Base-by-base conservation (phyloP, 2,329 filamentous ascomycete genomes). In the Blastomyces gilchristii region DNA sequence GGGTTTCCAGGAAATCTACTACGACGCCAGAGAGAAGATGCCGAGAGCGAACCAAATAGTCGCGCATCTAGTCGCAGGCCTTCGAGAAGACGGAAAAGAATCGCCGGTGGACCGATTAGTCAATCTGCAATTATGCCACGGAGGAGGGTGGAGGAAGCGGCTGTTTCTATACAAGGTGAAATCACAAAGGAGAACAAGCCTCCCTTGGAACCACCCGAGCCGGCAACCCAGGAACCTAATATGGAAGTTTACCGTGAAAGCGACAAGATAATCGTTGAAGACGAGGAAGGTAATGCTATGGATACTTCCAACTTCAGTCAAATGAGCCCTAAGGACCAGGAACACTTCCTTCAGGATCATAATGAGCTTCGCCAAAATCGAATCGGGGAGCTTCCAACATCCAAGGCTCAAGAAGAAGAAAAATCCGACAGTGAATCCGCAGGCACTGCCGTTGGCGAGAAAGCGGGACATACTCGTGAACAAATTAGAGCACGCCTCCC, bases 61-160 rank as follows among this genome's bases (percentile, higher is more conserved):
- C 82, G 88, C 28, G 75, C 86, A 0, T 65, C 77, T 78, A 72
- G 83, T 78, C 66, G 81, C 14, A 75, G 75, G 57, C 71, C 75
- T 25, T 65, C 82, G n/a, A 82, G 83, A 62, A 84, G 86, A 65
- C 83, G 85, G 58, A 87, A 83, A 70, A 87, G 61, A 68, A 89
- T 87, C 2, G 87, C 89, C 2, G 94, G 94, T 65, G 94, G 94
- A 0, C 94, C 91, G 2, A 88, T 97, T 68, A 89, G 85, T 65
- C 87, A 95, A 71, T 96, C 93, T 45, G 94, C 94, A 31, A 97
- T 97, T 69, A 87, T 84, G 67, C 94, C 94, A 45, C 76, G 78
- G 58, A 76, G 70, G 65, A 72, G 70, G 63, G 67, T 69, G 64
- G 80, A 71, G 6, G 58, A 31, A 45, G 22, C 62, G 65, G 31